Percentiles rank a stretch among this genome's conserved stretches.
phyloP scores from a whole-genome alignment of 208 protist species.

The Leishmania braziliensis region DNA sequence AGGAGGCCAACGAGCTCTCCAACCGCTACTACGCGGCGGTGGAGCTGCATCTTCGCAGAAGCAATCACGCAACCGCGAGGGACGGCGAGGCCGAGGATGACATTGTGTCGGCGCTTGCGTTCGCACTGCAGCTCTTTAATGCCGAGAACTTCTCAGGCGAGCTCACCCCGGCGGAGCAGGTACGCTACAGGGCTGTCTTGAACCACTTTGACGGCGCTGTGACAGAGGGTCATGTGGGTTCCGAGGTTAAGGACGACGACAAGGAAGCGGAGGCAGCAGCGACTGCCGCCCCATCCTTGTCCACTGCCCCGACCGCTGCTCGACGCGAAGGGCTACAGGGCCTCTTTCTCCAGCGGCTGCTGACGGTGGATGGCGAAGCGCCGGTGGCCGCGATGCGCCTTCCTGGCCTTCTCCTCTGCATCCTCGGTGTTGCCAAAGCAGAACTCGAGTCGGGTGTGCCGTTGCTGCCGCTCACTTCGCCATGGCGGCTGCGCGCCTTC shows the following conservation, averaged over 20 bases:
- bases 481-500: constrained; percentile 77
- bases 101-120: constrained; percentile 67
- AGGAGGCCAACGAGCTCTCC: constrained; percentile 35
- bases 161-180: constrained; percentile 58
- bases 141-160: constrained; percentile 89
- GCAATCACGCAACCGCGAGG: neutral
- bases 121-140: constrained; percentile 84
- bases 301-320: constrained; percentile 2
- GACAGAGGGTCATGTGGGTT: constrained; percentile 10
- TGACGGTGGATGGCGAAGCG: constrained; percentile 90
- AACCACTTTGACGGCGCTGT: constrained; percentile 42
- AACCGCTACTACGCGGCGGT: constrained; percentile 53
- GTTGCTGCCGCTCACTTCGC: constrained; percentile 45
- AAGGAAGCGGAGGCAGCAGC: constrained; percentile 11
- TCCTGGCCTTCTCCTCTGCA: constrained; percentile 64
- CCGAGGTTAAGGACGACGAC: constrained; percentile 13
- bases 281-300: neutral
- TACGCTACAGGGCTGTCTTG: constrained; percentile 39
- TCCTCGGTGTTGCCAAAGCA: constrained; percentile 52
- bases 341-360: constrained; percentile 68
- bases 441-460: constrained; percentile 24
- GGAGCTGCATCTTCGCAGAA: constrained; percentile 40
- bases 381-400: constrained; percentile 62
- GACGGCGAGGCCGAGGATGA: constrained; percentile 27
- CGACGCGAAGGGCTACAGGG: constrained; percentile 35